A percentile compares a stretch with the other conserved stretches of the same genome.
Conservation (phyloP, 495 filamentous ascomycete genomes). For the Melanomma pulvis-pyrius region DNA sequence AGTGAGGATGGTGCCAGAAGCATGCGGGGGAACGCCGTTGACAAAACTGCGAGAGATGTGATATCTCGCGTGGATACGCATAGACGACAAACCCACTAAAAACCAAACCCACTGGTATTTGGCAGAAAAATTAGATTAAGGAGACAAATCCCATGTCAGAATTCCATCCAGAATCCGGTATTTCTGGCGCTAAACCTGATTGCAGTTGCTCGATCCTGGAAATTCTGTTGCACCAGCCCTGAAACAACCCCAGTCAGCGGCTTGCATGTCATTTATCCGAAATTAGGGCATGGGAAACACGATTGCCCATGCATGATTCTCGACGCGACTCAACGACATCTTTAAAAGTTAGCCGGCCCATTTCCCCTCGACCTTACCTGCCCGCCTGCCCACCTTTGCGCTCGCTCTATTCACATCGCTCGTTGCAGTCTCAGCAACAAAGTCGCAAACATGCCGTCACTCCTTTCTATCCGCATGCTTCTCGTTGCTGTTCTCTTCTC, state of each 20-base stretch:
- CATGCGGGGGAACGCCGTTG: constrained; percentile 17
- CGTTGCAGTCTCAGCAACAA: background rate
- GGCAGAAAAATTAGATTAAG: constrained; percentile 24
- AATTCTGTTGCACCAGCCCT: constrained; percentile 1
- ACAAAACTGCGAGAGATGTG: constrained; percentile 20
- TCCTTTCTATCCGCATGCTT: constrained; percentile 36
- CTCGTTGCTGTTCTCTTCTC: constrained; percentile 17
- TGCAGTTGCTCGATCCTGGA: constrained; percentile 10
- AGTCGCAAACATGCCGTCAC: constrained; percentile 35
- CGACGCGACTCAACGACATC: constrained; percentile 7
- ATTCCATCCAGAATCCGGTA: constrained; percentile 25
- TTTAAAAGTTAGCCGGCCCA: constrained; percentile 23
- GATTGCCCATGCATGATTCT: constrained; percentile 14
- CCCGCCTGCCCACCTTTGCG: constrained; percentile 8
- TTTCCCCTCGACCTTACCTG: background rate
- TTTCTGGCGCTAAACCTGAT: constrained; percentile 15
- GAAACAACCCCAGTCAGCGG: background rate
- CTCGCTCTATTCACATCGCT: constrained; percentile 4
- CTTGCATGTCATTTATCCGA: constrained; percentile 24
- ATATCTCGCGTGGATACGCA: constrained; percentile 17
- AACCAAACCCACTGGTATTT: background rate
- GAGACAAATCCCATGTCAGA: constrained; percentile 19
- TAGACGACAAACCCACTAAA: constrained; percentile 7
- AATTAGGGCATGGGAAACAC: constrained; percentile 26
- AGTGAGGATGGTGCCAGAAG: background rate